Percentiles rank a stretch among this genome's conserved stretches.
These are phyloP conservation scores for Lasiosphaeria hispida DNA, from an alignment of 495 filamentous ascomycete genomes.

Conservation along the genomic window DNA sequence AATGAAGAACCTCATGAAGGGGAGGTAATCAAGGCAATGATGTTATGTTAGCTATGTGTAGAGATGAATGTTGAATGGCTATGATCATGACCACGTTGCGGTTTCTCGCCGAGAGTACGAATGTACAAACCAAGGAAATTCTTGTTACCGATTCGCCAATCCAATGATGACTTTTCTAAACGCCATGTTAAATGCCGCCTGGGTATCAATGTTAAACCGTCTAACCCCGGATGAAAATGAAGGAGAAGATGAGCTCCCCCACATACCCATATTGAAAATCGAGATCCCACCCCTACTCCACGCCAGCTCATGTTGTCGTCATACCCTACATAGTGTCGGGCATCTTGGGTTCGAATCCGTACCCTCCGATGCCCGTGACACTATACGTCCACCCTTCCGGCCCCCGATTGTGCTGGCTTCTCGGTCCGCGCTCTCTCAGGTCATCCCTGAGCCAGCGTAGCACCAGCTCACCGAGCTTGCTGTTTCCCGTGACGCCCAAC, in stretches of 20 bases:
- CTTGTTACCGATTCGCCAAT: no score
- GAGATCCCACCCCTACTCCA: background rate
- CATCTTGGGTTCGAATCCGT: conserved; percentile 67
- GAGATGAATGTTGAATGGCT: conserved; percentile 1
- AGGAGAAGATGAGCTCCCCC: background rate
- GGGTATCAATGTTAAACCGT: conserved; percentile 17
- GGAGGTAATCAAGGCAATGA: conserved; percentile 18
- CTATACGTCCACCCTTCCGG: conserved; percentile 71
- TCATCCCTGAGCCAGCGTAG: conserved; percentile 84
- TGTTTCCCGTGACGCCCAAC: conserved; percentile 60
- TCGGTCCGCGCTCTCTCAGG: conserved; percentile 73
- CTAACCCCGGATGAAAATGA: background rate
- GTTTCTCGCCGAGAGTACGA: background rate
- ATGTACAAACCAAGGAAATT: background rate
- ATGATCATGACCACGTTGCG: no score
- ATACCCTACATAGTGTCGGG: no score
- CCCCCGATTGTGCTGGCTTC: conserved; percentile 53
- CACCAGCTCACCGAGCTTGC: conserved; percentile 77
- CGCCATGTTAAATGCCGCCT: conserved; percentile 28
- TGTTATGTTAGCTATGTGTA: no score
- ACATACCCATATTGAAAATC: background rate
- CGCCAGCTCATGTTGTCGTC: conserved; percentile 9
- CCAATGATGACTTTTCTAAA: conserved; percentile 3
- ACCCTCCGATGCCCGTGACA: conserved; percentile 72
- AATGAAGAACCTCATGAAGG: conserved; percentile 66